Evolutionary conservation across 768 basidiomycete genomes (phyloP).

Genomic region (Termitomyces sp.): DNA sequence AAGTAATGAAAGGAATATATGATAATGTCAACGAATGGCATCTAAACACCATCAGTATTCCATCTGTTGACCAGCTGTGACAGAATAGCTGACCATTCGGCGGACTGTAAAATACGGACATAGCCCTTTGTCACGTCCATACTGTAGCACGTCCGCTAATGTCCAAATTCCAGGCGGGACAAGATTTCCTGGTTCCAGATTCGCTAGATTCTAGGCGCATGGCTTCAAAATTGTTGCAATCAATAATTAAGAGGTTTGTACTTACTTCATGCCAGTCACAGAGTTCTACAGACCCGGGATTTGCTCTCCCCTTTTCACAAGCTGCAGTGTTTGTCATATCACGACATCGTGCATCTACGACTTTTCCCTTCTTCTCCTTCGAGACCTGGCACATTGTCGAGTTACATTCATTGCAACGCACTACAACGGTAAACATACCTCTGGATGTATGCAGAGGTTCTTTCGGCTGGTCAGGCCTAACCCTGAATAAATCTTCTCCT

Average conservation of each 20-base stretch:
- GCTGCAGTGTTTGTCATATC: constrained; percentile 86
- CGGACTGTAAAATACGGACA: constrained; percentile 98
- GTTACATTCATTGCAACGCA: not conserved
- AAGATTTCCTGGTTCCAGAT: constrained; percentile 75
- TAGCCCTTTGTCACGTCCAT: constrained; percentile 78
- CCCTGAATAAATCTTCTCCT: constrained; percentile 82
- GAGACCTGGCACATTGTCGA: constrained; percentile 58
- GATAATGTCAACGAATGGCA: constrained; percentile 93
- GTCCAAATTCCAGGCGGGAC: constrained; percentile 91
- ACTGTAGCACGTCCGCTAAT: constrained; percentile 85
- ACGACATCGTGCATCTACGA: constrained; percentile 95
- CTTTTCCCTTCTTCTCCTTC: constrained; percentile 97
- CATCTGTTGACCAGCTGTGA: not conserved
- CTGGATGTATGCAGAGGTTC: constrained; percentile 94
- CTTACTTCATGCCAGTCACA: constrained; percentile 95
- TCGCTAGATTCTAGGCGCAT: constrained; percentile 66
- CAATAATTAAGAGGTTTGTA: constrained; percentile 2
- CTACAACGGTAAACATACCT: constrained; percentile 46
- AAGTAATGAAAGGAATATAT: constrained; percentile 99
- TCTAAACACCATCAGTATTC: constrained; percentile 41
- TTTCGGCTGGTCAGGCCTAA: constrained; percentile 93
- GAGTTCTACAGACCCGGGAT: constrained; percentile 88
- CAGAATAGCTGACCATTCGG: constrained; percentile 68
- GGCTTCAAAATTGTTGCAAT: constrained; percentile 2
- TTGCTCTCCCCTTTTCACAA: constrained; percentile 76